Evolutionary conservation across 2,329 filamentous ascomycete species (phyloP).

Genomic region (Fusarium musae): DNA sequence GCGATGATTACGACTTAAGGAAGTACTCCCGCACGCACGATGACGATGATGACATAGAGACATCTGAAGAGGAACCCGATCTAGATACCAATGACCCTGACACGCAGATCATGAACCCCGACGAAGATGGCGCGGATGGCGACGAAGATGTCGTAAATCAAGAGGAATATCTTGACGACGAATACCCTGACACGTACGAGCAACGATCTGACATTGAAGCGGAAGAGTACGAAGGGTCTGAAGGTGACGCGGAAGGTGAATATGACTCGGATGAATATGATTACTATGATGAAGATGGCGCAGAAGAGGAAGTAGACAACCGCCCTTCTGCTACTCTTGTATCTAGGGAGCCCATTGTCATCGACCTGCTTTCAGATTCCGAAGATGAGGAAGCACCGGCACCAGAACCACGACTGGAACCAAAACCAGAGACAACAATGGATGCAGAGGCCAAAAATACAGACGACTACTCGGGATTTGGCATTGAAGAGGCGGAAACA

Average conservation of each 20-base stretch:
- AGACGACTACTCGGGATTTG: neutral
- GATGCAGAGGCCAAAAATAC: neutral
- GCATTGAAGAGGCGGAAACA: neutral
- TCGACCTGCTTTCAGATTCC: conserved; percentile 60
- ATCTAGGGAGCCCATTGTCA: conserved; percentile 54
- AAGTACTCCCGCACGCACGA: conserved; percentile 48
- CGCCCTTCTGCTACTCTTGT: conserved; percentile 21
- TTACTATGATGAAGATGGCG: conserved; percentile 38
- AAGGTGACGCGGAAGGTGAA: conserved; percentile 46
- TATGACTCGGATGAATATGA: conserved; percentile 45
- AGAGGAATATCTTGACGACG: conserved; percentile 29
- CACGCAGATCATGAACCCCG: conserved; percentile 35
- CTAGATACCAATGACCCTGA: conserved; percentile 42
- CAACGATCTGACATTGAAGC: conserved; percentile 32
- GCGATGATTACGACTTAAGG: conserved; percentile 50
- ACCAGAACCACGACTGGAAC: conserved; percentile 1
- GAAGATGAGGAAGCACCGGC: conserved; percentile 54
- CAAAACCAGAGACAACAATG: neutral
- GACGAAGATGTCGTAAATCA: conserved; percentile 45
- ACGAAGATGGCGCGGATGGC: conserved; percentile 38
- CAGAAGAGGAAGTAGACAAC: conserved; percentile 33
- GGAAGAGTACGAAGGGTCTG: conserved; percentile 42
- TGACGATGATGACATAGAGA: conserved; percentile 50
- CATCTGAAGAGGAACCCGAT: conserved; percentile 45
- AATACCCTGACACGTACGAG: conserved; percentile 24